Base-by-base conservation (phyloP, 129 eudicot genomes). In the Flaveria bidentis region DNA sequence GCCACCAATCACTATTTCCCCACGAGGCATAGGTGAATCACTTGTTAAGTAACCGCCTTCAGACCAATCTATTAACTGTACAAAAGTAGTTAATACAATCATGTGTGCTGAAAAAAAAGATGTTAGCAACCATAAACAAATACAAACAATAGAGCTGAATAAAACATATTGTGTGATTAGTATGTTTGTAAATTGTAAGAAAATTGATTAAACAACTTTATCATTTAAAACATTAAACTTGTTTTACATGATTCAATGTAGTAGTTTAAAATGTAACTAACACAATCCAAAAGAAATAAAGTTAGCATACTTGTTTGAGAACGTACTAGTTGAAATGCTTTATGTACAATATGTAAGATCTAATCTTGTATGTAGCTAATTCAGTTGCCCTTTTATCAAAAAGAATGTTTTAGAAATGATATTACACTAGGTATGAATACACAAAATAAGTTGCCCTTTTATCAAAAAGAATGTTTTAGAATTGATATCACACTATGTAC, bases 1-100 rank as follows among this genome's bases (percentile, higher is more conserved):
- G 30, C 98, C 98, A 72, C 97, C 97, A 73, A 94, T 79, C 68
- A 94, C 86, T 72, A 94, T 94, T 81, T 91, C 98, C 68, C 98
- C 98, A 20, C 97, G 88, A 52, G 97, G 97, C 93, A 82, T 91
- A 39, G 97, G 98, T 33, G 89, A 84, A 78, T 94, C 97, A 71
- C 84, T 89, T 42, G 82, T 82, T 78, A 89, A 68, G 84, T 91
- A 94, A 51, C 98, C 98, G 64, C 98, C 97, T 73, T 91, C 97
- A 60, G 90, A 86, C 98, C 98, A 94, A 87, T 94, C 97, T 68
- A 91, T 81, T 79, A 94, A 84, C 98, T 94, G 78, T 26, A 17
- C 2, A 60, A 53, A 74, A 66, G 50, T 26, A 66, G 45, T 30
- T 30, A 57, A 39, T 7, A 55, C 9, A 56, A 56, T 67, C 52